A percentile compares a stretch with the other conserved stretches of the same genome.
Evolutionary conservation across 1,284 basidiomycete species (phyloP).

Genomic region (Cryptococcus sp.): DNA sequence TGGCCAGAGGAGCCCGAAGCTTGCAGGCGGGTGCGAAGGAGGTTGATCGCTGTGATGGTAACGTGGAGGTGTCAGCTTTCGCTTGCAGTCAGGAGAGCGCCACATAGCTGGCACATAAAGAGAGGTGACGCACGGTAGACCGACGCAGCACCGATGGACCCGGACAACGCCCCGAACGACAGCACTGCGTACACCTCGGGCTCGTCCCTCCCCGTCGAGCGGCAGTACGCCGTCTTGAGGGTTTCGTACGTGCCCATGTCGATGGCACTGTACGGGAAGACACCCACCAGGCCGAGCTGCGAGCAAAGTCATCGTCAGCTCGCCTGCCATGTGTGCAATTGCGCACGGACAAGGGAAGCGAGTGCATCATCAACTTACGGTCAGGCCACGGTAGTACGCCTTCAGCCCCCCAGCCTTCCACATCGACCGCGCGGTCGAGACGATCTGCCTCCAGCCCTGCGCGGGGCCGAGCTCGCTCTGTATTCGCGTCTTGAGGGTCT

Average conservation of each 20-base stretch:
- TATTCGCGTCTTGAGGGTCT: conserved; percentile 74
- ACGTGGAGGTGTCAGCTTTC: background rate
- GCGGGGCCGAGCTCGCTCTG: conserved; percentile 68
- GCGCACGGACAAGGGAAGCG: background rate
- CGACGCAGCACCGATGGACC: conserved; percentile 83
- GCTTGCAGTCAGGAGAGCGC: background rate
- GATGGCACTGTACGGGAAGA: conserved; percentile 84
- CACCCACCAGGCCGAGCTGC: conserved; percentile 81
- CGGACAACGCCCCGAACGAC: conserved; percentile 82
- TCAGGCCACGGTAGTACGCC: conserved; percentile 87
- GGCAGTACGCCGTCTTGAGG: conserved; percentile 75
- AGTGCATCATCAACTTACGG: conserved; percentile 57
- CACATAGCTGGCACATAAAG: background rate
- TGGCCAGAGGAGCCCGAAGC: conserved; percentile 92
- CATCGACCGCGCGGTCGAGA: conserved; percentile 64
- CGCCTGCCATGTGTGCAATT: background rate
- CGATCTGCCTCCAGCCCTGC: conserved; percentile 60
- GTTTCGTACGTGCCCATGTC: conserved; percentile 95
- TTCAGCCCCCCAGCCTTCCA: conserved; percentile 71
- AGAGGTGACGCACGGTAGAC: conserved; percentile 61
- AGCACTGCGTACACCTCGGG: conserved; percentile 76
- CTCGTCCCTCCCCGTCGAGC: conserved; percentile 75
- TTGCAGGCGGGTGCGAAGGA: conserved; percentile 90
- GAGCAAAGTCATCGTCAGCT: conserved; percentile 6
- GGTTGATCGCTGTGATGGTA: conserved; percentile 61